These are phyloP conservation scores for Bacidia rubella DNA, from an alignment of 495 filamentous ascomycete genomes.

Conservation along the genomic window DNA sequence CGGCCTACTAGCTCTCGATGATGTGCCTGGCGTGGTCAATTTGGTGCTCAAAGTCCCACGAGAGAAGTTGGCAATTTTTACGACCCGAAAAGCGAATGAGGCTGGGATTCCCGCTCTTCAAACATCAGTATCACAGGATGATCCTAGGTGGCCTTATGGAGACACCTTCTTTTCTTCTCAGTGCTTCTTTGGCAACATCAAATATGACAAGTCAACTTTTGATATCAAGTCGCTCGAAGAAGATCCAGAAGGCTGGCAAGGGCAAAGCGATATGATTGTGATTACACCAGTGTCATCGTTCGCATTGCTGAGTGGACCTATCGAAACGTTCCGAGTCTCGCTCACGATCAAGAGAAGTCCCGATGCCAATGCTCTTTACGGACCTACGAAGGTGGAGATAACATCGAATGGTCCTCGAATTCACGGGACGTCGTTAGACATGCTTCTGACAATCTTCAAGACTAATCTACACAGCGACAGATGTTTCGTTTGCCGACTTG, in stretches of 20 bases:
- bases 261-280: slow-evolving; percentile 5
- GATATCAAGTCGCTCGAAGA: neutral
- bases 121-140: slow-evolving; percentile 2
- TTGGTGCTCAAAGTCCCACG: slow-evolving; percentile 5
- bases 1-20: slow-evolving; percentile 1
- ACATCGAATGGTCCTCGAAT: no score
- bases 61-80: slow-evolving; percentile 4
- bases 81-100: neutral
- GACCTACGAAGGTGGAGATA: no score
- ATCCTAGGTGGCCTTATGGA: neutral
- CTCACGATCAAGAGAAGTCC: slow-evolving; percentile 4
- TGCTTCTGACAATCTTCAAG: no score
- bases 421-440: no score
- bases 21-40: slow-evolving; percentile 3
- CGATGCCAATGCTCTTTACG: neutral
- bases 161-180: slow-evolving; percentile 5
- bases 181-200: slow-evolving; percentile 4
- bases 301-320: slow-evolving; percentile 4
- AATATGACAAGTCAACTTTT: neutral
- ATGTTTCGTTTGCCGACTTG: no score
- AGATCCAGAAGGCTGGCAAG: slow-evolving; percentile 6
- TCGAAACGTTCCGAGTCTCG: neutral
- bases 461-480: no score
- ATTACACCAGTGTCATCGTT: slow-evolving; percentile 6
- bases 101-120: slow-evolving; percentile 7